phyloP scores from a whole-genome alignment of 2,329 filamentous ascomycete genomes.

The Venturia nashicola region DNA sequence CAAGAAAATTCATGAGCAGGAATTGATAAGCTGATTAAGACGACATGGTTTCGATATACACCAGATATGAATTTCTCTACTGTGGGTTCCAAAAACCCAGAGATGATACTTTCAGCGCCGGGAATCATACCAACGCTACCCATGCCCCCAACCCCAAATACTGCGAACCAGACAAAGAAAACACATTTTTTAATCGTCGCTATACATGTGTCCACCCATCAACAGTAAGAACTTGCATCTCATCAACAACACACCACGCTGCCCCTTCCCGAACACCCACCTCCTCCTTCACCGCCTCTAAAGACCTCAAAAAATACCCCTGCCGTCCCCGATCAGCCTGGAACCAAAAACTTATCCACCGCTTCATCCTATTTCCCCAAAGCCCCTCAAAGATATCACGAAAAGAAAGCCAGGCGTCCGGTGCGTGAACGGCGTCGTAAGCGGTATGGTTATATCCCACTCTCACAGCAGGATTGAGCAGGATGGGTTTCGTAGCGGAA shows the following conservation, averaged over 20 bases:
- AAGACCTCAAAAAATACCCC: slow-evolving; percentile 9
- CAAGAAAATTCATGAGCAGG: no score
- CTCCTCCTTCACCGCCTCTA: slow-evolving; percentile 9
- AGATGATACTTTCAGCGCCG: no score
- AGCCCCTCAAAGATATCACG: slow-evolving; percentile 12
- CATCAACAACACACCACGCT: slow-evolving; percentile 23
- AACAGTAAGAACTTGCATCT: slow-evolving; percentile 26
- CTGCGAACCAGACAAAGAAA: not conserved
- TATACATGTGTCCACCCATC: slow-evolving; percentile 26
- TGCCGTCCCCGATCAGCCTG: slow-evolving; percentile 7
- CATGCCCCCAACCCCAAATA: not conserved
- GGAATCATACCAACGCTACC: no score
- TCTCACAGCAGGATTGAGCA: slow-evolving; percentile 55
- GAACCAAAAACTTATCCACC: slow-evolving; percentile 9
- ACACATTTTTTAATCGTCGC: slow-evolving; percentile 33
- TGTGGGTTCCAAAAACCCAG: no score
- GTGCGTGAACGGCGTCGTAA: slow-evolving; percentile 16
- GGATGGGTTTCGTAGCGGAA: slow-evolving; percentile 42
- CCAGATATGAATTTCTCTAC: no score
- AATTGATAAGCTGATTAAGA: no score
- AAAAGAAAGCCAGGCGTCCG: slow-evolving; percentile 11
- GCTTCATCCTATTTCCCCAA: slow-evolving; percentile 15
- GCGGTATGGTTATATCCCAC: slow-evolving; percentile 46
- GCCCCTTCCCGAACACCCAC: slow-evolving; percentile 16
- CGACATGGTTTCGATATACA: no score